Evolutionary conservation across 1,284 basidiomycete species (phyloP).

Genomic region (Pholiota adiposa): DNA sequence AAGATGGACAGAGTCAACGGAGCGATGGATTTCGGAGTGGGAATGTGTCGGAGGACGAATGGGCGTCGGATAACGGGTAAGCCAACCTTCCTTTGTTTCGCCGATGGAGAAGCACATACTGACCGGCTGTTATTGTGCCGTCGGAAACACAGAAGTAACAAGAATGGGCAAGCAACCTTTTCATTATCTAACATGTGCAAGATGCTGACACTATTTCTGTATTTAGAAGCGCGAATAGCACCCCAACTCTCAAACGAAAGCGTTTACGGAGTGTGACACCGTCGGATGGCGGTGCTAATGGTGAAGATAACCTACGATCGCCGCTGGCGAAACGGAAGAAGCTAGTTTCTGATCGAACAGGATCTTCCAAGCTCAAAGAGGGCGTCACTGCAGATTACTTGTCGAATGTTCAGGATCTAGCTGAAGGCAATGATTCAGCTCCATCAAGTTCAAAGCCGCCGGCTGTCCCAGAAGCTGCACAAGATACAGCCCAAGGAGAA

Average conservation of each 20-base stretch:
- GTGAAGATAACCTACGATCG: constrained; percentile 52
- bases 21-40: constrained; percentile 41
- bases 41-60: constrained; percentile 48
- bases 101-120: neutral
- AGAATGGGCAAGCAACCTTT: neutral
- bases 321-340: constrained; percentile 81
- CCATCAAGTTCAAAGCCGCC: constrained; percentile 15
- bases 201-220: neutral
- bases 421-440: constrained; percentile 26
- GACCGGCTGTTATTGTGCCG: neutral
- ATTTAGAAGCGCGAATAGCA: constrained; percentile 45
- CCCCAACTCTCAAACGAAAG: constrained; percentile 61
- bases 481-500: constrained; percentile 48
- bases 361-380: constrained; percentile 68
- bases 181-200: neutral
- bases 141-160: neutral
- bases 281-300: constrained; percentile 52
- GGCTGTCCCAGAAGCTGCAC: constrained; percentile 36
- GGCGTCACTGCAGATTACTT: constrained; percentile 65
- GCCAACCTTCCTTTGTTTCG: neutral
- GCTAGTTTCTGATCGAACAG: constrained; percentile 62
- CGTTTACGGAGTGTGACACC: constrained; percentile 74
- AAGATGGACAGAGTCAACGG: constrained; percentile 36
- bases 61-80: constrained; percentile 45
- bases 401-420: constrained; percentile 25